Evolutionary conservation across 768 basidiomycete genomes (phyloP), one percentile per base, ranked within the genome.

Genomic region (Sarcomyxa edulis): DNA sequence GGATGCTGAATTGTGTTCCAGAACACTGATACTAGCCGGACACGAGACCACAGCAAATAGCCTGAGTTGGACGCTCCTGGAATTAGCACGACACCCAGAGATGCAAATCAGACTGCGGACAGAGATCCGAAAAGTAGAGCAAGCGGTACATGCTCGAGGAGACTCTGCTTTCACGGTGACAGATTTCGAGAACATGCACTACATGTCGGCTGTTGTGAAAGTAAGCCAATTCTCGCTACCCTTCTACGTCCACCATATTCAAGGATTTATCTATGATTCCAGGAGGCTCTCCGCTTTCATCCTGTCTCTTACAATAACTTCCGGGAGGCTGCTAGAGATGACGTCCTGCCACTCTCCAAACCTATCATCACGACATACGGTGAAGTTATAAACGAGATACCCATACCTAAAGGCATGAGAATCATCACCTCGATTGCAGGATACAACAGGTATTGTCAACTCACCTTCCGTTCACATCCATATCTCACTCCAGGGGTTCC

Each of bases 151-250:
- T 28, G 52, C 51, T n/a, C 60, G 64, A 10, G 66, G 68, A 20
- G 56, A 60, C 14, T 50, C 54, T 11, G 53, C 60, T 25, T 68
- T 71, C 45, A 65, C 60, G 8, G 50, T 62, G 21, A 44, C 45
- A 31, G 72, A 77, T 48, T 60, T 76, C 42, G 72, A 76, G 23
- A 51, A 48, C 14, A 77, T 78, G 74, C 60, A 64, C 14, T 76
- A 69, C 37, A 53, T 70, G 20, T 55, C 53, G 26, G 68, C 67
- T 11, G 61, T 72, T n/a, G 46, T 71, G 23, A 73, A 73, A 59
- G 72, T 69, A 22, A 36, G 54, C 42, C 18, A 20, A 24, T 5
- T 18, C 21, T 20, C 37, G 32, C 26, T 9, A 32, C 2, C 22
- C 2, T 7, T 16, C 19, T 24, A 22, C 29, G 15, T 44, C 19